Conservation (phyloP, 2,329 filamentous ascomycete genomes). For the Alternaria arbusti region DNA sequence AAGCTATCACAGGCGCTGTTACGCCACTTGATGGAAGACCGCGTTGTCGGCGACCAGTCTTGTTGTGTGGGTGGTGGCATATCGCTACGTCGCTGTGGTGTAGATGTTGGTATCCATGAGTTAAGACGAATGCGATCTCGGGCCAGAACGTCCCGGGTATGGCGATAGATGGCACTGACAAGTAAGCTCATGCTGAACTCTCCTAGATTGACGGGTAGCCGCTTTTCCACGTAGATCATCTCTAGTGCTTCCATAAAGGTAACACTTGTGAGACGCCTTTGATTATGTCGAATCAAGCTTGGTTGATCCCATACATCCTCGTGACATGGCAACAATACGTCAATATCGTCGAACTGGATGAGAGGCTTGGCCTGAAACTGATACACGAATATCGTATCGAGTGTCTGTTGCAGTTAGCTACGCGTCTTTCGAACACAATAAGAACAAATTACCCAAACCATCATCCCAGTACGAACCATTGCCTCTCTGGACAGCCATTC, state of each 20-base stretch:
- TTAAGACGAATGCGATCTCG: slow-evolving; percentile 56
- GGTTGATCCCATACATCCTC: slow-evolving; percentile 17
- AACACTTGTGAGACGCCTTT: background rate
- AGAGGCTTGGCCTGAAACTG: slow-evolving; percentile 16
- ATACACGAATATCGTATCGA: slow-evolving; percentile 14
- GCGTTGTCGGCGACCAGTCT: slow-evolving; percentile 57
- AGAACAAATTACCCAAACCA: slow-evolving; percentile 9
- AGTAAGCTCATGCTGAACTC: slow-evolving; percentile 59
- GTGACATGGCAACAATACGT: slow-evolving; percentile 9
- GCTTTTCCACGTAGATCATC: slow-evolving; percentile 58
- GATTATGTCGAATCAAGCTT: background rate
- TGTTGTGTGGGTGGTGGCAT: background rate
- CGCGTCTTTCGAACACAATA: background rate
- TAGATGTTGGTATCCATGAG: slow-evolving; percentile 38
- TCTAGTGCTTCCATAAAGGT: slow-evolving; percentile 46
- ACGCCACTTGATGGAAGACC: slow-evolving; percentile 57
- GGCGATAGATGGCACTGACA: slow-evolving; percentile 58
- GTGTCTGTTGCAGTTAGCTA: background rate
- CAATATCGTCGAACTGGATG: slow-evolving; percentile 12
- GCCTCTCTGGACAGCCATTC: slow-evolving; percentile 4
- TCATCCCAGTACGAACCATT: slow-evolving; percentile 9
- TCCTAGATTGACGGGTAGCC: slow-evolving; percentile 51
- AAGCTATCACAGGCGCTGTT: slow-evolving; percentile 57
- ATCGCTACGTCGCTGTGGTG: slow-evolving; percentile 18
- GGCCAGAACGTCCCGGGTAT: slow-evolving; percentile 57